Evolutionary conservation across 192 early-diverging fungal species (phyloP), one percentile per base, ranked within the genome.

Genomic region (Linnemannia zychae): DNA sequence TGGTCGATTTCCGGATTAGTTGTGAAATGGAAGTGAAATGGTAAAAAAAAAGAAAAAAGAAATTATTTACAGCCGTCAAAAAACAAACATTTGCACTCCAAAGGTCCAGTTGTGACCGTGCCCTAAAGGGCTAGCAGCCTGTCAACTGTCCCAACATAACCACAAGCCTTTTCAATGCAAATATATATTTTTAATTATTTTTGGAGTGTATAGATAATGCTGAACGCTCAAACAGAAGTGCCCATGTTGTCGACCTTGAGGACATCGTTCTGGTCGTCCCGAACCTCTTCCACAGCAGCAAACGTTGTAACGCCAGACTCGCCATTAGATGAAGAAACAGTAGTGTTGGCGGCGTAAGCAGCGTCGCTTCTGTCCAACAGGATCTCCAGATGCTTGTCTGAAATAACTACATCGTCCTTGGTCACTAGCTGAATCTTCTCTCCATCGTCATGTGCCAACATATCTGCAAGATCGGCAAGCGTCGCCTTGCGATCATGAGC

Each of bases 401-500:
- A 91, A 57, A 93, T 90, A 13, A 92, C 88, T 13, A 86, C 81
- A 66, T 93, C 92, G 9, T 90, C 91, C 78, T 90, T 85, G n/a
- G 86, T 83, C 4, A 88, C 91, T 46, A 91, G 71, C 47, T 92
- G 90, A 20, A 94, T 91, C 49, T 91, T 79, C 79, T 95, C 96
- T 4, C 90, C 89, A 72, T 96, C 95, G 22, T 96, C 94, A 1
- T 91, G 90, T 18, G 89, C 88, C 34, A 97, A 72, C 67, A 97
- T 95, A 20, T 94, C 92, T 5, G 93, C 93, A 28, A 97, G 89
- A 65, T 98, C 96, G 24, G 89, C 81, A 3, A 93, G 75, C 0
- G 89, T 92, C 0, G 93, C 72, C 57, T 89, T 88, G 28, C 88
- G 88, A 9, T 82, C 79, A 40, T 80, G 71, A 7, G 67, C 80